Percentiles rank a stretch among this genome's conserved stretches.
Evolutionary conservation across 2,329 filamentous ascomycete species (phyloP).

Genomic region (Colletotrichum nymphaeae): DNA sequence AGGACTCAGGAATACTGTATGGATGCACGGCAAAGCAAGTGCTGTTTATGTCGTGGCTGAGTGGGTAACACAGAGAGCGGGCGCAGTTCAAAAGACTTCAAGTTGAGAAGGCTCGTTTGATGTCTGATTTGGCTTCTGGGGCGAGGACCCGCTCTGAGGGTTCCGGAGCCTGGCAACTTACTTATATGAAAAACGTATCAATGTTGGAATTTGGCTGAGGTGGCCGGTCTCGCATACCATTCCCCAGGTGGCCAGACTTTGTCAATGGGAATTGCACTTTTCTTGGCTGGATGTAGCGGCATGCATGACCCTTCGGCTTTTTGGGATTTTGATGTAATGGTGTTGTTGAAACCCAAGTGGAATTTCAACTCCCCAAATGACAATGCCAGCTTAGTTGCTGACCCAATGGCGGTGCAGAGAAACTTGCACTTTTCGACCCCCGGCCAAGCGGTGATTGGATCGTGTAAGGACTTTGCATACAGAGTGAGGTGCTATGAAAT

Average conservation of each 20-base stretch:
- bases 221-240: not conserved
- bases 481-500: not conserved
- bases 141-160: not conserved
- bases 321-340: not conserved
- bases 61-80: not conserved
- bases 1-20: no score
- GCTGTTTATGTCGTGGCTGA: not conserved
- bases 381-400: not conserved
- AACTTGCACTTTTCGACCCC: not conserved
- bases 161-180: not conserved
- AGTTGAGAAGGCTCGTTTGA: not conserved
- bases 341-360: not conserved
- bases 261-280: not conserved
- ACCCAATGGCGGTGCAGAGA: not conserved
- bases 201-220: not conserved
- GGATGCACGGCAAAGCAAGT: not conserved
- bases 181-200: constrained; percentile 3
- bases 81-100: not conserved
- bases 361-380: not conserved
- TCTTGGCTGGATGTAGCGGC: not conserved
- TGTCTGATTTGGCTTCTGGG: not conserved
- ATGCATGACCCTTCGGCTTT: not conserved
- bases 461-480: not conserved
- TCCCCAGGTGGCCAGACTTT: not conserved
- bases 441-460: not conserved